phyloP scores from a whole-genome alignment of 2,329 filamentous ascomycete genomes.

The Paradendryphiella salina region DNA sequence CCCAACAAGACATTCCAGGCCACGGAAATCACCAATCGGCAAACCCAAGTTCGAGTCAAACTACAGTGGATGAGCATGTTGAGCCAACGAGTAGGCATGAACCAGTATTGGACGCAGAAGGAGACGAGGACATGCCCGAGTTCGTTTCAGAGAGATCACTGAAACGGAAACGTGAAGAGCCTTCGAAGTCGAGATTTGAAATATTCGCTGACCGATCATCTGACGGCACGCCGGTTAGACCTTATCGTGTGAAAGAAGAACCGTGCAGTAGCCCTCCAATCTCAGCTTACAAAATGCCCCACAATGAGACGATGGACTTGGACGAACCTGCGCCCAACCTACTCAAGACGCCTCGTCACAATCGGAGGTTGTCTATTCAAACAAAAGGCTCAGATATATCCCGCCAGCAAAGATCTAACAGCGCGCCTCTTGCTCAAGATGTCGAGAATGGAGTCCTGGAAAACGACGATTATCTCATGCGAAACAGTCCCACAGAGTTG shows the following conservation, averaged over 20 bases:
- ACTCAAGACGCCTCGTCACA: conserved; percentile 38
- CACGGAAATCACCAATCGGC: conserved; percentile 7
- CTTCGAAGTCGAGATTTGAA: conserved; percentile 18
- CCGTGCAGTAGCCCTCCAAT: conserved; percentile 39
- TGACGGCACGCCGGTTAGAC: conserved; percentile 37
- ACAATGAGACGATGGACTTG: conserved; percentile 51
- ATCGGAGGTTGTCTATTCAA: conserved; percentile 10
- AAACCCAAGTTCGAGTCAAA: conserved; percentile 50
- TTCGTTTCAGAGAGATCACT: conserved; percentile 50
- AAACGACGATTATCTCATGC: not conserved
- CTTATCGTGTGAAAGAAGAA: conserved; percentile 49
- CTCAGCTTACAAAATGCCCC: conserved; percentile 23
- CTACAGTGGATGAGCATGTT: conserved; percentile 46
- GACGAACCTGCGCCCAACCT: conserved; percentile 43
- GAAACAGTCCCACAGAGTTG: not conserved
- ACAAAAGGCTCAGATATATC: conserved; percentile 17
- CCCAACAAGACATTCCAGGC: not conserved
- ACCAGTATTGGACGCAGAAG: conserved; percentile 13
- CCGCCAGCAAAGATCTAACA: conserved; percentile 36
- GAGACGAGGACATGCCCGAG: conserved; percentile 48
- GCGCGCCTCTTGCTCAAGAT: conserved; percentile 29
- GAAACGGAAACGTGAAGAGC: conserved; percentile 48
- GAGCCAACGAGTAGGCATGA: conserved; percentile 18
- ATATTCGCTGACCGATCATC: conserved; percentile 29
- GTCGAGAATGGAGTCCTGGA: conserved; percentile 20